Conservation (phyloP, 2,329 filamentous ascomycete species). For the Colletotrichum filicis region DNA sequence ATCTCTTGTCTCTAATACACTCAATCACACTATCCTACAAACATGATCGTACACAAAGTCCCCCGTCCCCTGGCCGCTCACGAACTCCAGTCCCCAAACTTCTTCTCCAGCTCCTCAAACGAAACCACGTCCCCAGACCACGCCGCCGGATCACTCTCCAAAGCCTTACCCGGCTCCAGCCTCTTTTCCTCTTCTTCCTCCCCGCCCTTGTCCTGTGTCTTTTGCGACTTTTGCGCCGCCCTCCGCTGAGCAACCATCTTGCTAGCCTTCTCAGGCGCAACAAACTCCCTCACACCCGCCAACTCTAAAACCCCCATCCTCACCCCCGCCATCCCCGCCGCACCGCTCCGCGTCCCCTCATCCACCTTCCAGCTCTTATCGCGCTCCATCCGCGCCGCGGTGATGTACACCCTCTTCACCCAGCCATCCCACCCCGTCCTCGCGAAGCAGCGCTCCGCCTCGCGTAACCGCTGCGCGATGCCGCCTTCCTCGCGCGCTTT, state of each 20-base stretch:
- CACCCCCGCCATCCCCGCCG: constrained; percentile 52
- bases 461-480: constrained; percentile 34
- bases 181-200: constrained; percentile 1
- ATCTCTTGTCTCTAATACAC: neutral
- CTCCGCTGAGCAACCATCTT: neutral
- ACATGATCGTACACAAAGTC: neutral
- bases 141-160: constrained; percentile 31
- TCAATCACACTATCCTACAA: constrained; percentile 24
- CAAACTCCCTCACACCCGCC: constrained; percentile 45
- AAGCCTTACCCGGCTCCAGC: constrained; percentile 20
- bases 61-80: neutral
- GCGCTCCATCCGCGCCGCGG: constrained; percentile 50
- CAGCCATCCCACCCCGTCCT: constrained; percentile 38
- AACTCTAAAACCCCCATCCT: constrained; percentile 53
- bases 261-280: neutral
- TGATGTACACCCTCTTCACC: constrained; percentile 46
- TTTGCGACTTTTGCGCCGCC: neutral
- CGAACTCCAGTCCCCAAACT: constrained; percentile 29
- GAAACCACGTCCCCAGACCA: constrained; percentile 48
- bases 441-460: constrained; percentile 24
- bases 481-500: constrained; percentile 37
- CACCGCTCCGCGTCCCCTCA: constrained; percentile 38
- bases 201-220: neutral
- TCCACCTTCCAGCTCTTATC: constrained; percentile 39
- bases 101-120: constrained; percentile 46